These are phyloP conservation scores for Rhodosporidiobolus sp. DNA, from an alignment of 768 basidiomycete species.

Conservation along the genomic window DNA sequence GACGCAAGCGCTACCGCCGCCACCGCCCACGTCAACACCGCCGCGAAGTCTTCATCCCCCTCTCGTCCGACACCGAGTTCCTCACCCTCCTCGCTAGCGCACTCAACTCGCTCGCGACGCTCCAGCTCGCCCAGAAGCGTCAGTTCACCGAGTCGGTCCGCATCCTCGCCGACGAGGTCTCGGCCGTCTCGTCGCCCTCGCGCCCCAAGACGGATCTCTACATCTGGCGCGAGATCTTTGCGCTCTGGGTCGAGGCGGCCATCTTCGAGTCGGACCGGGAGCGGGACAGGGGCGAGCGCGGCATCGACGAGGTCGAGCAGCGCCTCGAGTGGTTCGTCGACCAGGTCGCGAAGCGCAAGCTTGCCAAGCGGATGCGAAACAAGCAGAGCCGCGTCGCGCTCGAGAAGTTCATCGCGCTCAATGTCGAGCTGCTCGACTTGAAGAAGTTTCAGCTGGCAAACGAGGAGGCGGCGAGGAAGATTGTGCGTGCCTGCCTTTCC, in stretches of 20 bases:
- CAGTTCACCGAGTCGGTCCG: slow-evolving; percentile 56
- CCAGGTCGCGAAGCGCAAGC: slow-evolving; percentile 58
- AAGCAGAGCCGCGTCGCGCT: slow-evolving; percentile 62
- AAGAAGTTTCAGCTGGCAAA: slow-evolving; percentile 86
- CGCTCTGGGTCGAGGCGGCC: slow-evolving; percentile 76
- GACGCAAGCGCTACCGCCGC: not conserved
- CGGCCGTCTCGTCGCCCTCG: slow-evolving; percentile 48
- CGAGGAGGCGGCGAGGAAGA: slow-evolving; percentile 84
- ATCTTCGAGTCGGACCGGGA: slow-evolving; percentile 76
- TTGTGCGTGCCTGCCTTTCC: slow-evolving; percentile 49
- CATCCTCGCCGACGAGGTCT: slow-evolving; percentile 52
- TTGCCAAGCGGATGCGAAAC: slow-evolving; percentile 60
- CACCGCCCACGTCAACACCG: slow-evolving; percentile 27
- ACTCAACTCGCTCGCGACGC: slow-evolving; percentile 56
- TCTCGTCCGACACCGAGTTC: slow-evolving; percentile 76
- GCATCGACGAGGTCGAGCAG: slow-evolving; percentile 67
- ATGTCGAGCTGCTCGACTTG: slow-evolving; percentile 71
- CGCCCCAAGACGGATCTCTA: slow-evolving; percentile 63
- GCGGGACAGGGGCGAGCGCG: slow-evolving; percentile 60
- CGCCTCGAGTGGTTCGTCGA: slow-evolving; percentile 64
- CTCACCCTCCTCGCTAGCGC: slow-evolving; percentile 65
- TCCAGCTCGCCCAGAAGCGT: slow-evolving; percentile 55
- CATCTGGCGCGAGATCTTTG: slow-evolving; percentile 85
- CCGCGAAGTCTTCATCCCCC: slow-evolving; percentile 67
- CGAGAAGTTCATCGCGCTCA: slow-evolving; percentile 69